Conservation (phyloP, 805 yeast genomes). For the Ogataea populi-albae region DNA sequence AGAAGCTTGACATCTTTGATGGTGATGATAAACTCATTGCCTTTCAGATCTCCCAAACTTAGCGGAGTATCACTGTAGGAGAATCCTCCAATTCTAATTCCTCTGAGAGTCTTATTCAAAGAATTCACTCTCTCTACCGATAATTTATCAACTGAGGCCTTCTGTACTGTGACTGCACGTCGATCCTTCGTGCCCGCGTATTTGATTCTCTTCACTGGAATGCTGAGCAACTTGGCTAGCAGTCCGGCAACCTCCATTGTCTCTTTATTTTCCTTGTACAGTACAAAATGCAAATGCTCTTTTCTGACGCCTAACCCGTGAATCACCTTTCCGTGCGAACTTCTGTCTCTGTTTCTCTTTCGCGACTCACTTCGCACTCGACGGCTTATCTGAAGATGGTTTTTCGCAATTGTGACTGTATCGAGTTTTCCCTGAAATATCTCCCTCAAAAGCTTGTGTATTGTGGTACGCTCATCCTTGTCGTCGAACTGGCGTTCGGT, state of each 20-base stretch:
- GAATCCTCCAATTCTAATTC: conserved; percentile 79
- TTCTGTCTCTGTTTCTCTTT: conserved; percentile 34
- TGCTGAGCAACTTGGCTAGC: conserved; percentile 66
- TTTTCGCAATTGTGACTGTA: conserved; percentile 67
- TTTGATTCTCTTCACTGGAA: conserved; percentile 67
- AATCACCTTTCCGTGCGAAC: conserved; percentile 46
- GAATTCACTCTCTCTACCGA: conserved; percentile 72
- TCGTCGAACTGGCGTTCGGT: conserved; percentile 57
- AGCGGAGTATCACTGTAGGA: conserved; percentile 59
- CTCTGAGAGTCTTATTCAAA: conserved; percentile 71
- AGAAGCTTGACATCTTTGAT: conserved; percentile 63
- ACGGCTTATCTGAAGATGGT: conserved; percentile 61
- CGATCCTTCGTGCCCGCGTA: conserved; percentile 97
- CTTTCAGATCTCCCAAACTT: conserved; percentile 77
- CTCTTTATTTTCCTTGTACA: conserved; percentile 93
- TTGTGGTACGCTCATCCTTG: conserved; percentile 68
- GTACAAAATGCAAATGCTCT: conserved; percentile 67
- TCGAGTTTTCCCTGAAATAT: conserved; percentile 76
- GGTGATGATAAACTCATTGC: conserved; percentile 86
- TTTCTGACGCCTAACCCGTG: conserved; percentile 74
- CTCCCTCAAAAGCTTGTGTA: conserved; percentile 74
- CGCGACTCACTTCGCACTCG: conserved; percentile 26
- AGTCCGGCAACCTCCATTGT: conserved; percentile 92
- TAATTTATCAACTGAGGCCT: conserved; percentile 63
- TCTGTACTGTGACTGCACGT: conserved; percentile 92